These are phyloP conservation scores for Cladosporium sp. DNA, from an alignment of 2,329 filamentous ascomycete species.

Conservation along the genomic window DNA sequence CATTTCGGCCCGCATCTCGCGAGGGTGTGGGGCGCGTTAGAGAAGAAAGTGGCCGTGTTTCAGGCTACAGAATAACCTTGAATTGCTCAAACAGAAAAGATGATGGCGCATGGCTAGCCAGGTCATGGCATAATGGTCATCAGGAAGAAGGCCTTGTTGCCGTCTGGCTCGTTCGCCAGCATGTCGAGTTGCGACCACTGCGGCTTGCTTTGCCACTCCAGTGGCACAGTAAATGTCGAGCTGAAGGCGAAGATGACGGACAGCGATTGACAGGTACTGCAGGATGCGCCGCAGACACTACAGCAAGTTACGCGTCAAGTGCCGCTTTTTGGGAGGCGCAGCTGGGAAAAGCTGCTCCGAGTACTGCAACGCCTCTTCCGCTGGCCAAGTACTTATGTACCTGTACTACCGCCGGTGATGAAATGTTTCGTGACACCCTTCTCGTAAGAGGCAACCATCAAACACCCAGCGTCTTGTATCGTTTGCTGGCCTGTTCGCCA, in stretches of 20 bases:
- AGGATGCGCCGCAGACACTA: not conserved
- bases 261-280: not conserved
- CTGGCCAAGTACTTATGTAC: slow-evolving; percentile 1
- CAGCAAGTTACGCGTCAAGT: not conserved
- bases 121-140: too few relatives aligned
- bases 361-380: not conserved
- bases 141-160: too few relatives aligned
- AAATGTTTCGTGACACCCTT: not conserved
- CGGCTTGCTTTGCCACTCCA: too few relatives aligned
- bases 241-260: not conserved
- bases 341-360: not conserved
- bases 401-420: not conserved
- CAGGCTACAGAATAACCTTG: not conserved
- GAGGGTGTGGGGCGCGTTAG: not conserved
- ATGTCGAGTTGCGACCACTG: too few relatives aligned
- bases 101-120: too few relatives aligned
- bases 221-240: not conserved
- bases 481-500: not conserved
- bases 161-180: too few relatives aligned
- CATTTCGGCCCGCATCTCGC: not conserved
- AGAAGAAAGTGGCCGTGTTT: not conserved
- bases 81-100: not conserved
- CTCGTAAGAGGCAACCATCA: not conserved
- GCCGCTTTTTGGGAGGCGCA: not conserved
- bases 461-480: not conserved